Evolutionary conservation across 139 green algal species (phyloP).

Genomic region (Picochlorum sp.): DNA sequence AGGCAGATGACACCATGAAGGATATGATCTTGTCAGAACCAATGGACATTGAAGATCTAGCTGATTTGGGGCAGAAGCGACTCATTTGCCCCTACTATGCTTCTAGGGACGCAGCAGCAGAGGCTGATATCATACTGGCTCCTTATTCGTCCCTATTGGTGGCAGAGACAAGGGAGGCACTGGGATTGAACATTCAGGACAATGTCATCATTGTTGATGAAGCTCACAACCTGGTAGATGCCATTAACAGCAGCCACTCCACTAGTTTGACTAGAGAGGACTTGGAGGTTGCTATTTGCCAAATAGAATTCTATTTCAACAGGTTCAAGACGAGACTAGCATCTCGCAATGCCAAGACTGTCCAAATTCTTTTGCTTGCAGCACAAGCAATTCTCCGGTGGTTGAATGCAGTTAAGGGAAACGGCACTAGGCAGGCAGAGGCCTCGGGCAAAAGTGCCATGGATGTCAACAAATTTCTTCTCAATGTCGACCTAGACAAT

Average conservation of each 20-base stretch:
- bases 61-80: constrained; percentile 25
- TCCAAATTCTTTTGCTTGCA: constrained; percentile 44
- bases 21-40: constrained; percentile 49
- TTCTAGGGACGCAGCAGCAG: constrained; percentile 41
- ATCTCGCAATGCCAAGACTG: constrained; percentile 49
- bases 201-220: constrained; percentile 91
- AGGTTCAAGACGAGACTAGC: constrained; percentile 64
- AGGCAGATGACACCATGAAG: constrained; percentile 14
- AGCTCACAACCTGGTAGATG: constrained; percentile 88
- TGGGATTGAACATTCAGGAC: constrained; percentile 55
- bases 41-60: constrained; percentile 91
- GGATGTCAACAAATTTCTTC: constrained; percentile 80
- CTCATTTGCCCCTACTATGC: constrained; percentile 88
- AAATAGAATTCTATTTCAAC: constrained; percentile 56
- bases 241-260: constrained; percentile 64
- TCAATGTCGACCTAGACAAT: constrained; percentile 65
- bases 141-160: constrained; percentile 66
- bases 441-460: constrained; percentile 1
- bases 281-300: constrained; percentile 17
- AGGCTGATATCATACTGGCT: constrained; percentile 81
- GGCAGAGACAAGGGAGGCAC: constrained; percentile 40
- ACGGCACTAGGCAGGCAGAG: too few species aligned
- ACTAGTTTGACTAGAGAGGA: constrained; percentile 34
- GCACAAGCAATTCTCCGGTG: constrained; percentile 4
- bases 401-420: not conserved